Evolutionary conservation across 140 eudicot genomes (phyloP), one percentile per base, ranked within the genome.

Genomic region (Stevia rebaudiana): DNA sequence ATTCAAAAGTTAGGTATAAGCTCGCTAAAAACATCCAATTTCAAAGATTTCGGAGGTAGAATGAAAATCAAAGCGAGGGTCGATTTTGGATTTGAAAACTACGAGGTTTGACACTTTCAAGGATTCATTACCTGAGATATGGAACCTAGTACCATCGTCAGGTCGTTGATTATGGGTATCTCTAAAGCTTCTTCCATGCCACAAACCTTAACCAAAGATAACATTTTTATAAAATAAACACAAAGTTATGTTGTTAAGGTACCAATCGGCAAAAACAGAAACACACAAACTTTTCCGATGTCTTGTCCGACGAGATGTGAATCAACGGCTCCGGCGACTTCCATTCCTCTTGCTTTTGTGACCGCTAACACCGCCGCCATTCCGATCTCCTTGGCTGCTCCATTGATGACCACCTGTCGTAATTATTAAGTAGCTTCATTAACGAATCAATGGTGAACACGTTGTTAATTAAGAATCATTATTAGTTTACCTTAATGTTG

Each of bases 151-250:
- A 90, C 83, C 97, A 87, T 84, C 24, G 95, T 84, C 19, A 90
- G 90, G 74, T 90, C 95, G 11, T 65, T 87, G 6, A 84, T 64
- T 57, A 90, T 84, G 12, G 97, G 97, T 33, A 87, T 84, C 67
- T 90, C 97, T 69, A 90, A 68, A 70, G 97, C 74, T 75, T 90
- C 95, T 80, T 90, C 94, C 97, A 90, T 90, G 71, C 81, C 95
- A 77, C 90, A 82, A 24, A 90, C 81, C 97, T 88, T 67, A 53
- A 71, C 11, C 16, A 60, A 36, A 37, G 1, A 1, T 11, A 30
- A 48, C 24, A 2, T 3, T 19, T 41, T 4, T 6, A 23, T 41
- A 8, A n/a, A 13, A 40, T 4, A 3, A 41, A 22, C 39, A 41
- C 40, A 1, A 15, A 43, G 8, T 23, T 3, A 43, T 6, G 41